phyloP scores from a whole-genome alignment of 495 filamentous ascomycete genomes.

The Aspergillus campestris region DNA sequence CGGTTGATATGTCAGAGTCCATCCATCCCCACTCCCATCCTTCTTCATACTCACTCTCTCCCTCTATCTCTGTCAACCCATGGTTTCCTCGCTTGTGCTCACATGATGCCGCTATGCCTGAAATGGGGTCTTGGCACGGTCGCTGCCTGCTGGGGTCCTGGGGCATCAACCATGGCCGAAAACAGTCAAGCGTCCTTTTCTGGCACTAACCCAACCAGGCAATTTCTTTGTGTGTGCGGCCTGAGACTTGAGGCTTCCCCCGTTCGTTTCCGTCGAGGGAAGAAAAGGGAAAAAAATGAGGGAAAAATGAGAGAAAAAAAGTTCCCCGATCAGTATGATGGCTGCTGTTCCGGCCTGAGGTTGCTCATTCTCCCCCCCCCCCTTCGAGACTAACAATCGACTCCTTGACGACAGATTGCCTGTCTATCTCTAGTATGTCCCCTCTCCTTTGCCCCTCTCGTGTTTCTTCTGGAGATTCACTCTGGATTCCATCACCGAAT shows the following conservation, averaged over 20 bases:
- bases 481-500: too few species aligned
- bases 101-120: slow-evolving; percentile 10
- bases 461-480: too few species aligned
- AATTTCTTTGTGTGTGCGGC: neutral
- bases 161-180: neutral
- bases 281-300: too few species aligned
- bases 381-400: too few species aligned
- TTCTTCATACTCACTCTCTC: slow-evolving; percentile 12
- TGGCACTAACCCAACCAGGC: slow-evolving; percentile 5
- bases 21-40: neutral
- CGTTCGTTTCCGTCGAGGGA: too few species aligned
- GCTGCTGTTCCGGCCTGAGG: neutral
- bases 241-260: slow-evolving; percentile 9
- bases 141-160: slow-evolving; percentile 8
- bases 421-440: too few species aligned
- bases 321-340: neutral
- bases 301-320: too few species aligned
- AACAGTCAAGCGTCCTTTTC: slow-evolving; percentile 3
- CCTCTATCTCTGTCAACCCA: slow-evolving; percentile 7
- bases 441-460: too few species aligned
- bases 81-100: neutral
- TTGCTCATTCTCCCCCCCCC: neutral
- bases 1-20: neutral
- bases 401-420: too few species aligned
- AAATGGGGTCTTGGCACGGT: slow-evolving; percentile 9